phyloP scores from a whole-genome alignment of 208 protist genomes.

The Naegleria gruberi region DNA sequence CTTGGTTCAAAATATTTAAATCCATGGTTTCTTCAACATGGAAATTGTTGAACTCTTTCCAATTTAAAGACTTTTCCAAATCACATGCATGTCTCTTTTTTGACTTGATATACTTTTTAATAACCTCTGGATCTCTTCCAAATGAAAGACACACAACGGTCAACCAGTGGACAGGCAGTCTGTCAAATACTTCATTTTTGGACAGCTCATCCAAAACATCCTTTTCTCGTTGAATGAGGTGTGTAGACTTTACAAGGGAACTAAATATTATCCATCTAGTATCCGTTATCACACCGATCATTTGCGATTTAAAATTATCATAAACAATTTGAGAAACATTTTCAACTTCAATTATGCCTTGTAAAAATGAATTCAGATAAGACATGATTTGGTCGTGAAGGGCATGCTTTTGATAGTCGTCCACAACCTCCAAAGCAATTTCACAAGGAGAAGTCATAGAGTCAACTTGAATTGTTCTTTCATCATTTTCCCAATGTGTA shows the following conservation, averaged over 20 bases:
- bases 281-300: neutral
- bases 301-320: neutral
- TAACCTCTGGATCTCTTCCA: neutral
- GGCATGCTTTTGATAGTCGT: neutral
- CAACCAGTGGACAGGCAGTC: neutral
- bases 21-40: neutral
- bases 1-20: neutral
- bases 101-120: neutral
- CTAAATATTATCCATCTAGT: neutral
- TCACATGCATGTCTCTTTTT: neutral
- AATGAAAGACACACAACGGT: neutral
- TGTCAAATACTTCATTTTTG: neutral
- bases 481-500: neutral
- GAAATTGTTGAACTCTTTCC: neutral
- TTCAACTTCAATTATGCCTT: neutral
- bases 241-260: neutral
- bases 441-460: neutral
- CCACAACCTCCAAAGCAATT: neutral
- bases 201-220: neutral
- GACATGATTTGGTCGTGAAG: neutral
- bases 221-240: neutral
- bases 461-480: neutral
- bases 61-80: neutral
- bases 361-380: neutral
- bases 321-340: neutral